Conservation (phyloP, 2,329 filamentous ascomycete genomes). For the Chaetomiaceae sp. region DNA sequence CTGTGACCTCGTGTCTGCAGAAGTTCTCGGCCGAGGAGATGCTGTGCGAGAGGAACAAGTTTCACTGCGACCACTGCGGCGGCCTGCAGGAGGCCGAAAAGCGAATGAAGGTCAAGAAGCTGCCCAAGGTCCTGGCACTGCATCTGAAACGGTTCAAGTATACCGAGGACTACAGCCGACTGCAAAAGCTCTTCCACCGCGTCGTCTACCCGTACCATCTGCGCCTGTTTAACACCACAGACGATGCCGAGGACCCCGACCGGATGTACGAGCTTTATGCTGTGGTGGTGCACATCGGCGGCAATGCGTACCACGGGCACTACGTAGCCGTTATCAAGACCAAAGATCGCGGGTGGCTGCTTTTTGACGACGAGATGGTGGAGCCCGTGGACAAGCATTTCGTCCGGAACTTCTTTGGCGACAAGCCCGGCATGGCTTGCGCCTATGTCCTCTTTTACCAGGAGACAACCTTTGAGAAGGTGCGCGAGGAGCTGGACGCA, state of each 20-base stretch:
- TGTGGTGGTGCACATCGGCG: conserved; percentile 94
- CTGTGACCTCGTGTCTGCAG: conserved; percentile 87
- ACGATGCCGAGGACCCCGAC: conserved; percentile 90
- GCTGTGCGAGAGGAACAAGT: conserved; percentile 97
- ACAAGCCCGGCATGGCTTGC: conserved; percentile 83
- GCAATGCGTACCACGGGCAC: conserved; percentile 94
- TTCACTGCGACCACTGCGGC: conserved; percentile 96
- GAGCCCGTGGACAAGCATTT: conserved; percentile 97
- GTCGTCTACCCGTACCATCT: conserved; percentile 97
- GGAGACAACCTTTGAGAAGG: conserved; percentile 70
- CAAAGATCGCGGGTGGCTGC: conserved; percentile 86
- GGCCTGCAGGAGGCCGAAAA: conserved; percentile 97
- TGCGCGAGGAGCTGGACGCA: conserved; percentile 73
- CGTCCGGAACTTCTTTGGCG: conserved; percentile 94
- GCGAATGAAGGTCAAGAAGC: conserved; percentile 95
- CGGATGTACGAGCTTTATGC: conserved; percentile 94
- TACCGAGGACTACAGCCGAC: conserved; percentile 85
- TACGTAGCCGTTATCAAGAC: conserved; percentile 99
- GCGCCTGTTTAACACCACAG: conserved; percentile 94
- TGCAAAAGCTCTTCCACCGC: conserved; percentile 95
- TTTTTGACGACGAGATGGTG: conserved; percentile 98
- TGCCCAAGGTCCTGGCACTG: conserved; percentile 85
- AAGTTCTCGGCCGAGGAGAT: conserved; percentile 99
- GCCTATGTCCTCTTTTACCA: conserved; percentile 98
- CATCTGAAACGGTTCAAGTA: conserved; percentile 98